A percentile compares a stretch with the other conserved stretches of the same genome.
Conservation (phyloP, 495 filamentous ascomycete genomes). For the Penicillium roqueforti region DNA sequence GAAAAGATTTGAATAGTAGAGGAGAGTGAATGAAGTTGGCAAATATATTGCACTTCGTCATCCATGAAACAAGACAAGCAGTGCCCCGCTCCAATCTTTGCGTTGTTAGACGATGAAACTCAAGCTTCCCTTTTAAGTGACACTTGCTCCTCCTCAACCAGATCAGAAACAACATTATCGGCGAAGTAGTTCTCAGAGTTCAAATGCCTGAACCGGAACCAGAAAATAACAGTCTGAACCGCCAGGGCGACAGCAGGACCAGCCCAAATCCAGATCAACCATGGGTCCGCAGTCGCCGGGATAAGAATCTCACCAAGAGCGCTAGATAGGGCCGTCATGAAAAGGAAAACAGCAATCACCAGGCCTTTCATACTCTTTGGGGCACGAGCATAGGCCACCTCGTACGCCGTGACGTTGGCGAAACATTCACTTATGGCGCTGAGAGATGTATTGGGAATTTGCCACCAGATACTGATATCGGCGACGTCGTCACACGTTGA, state of each 20-base stretch:
- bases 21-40: too few species aligned
- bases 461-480: slow-evolving; percentile 52
- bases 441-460: slow-evolving; percentile 48
- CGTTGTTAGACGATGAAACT: too few species aligned
- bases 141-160: too few species aligned
- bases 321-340: slow-evolving; percentile 48
- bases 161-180: too few species aligned
- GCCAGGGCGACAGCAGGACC: slow-evolving; percentile 46
- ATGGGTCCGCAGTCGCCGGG: slow-evolving; percentile 58
- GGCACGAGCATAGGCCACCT: slow-evolving; percentile 68
- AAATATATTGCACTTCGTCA: too few species aligned
- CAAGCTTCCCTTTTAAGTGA: too few species aligned
- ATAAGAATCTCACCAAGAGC: slow-evolving; percentile 54
- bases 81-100: too few species aligned
- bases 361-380: slow-evolving; percentile 65
- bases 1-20: too few species aligned
- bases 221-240: slow-evolving; percentile 48
- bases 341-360: slow-evolving; percentile 60
- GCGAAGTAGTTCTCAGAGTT: too few species aligned
- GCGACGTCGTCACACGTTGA: slow-evolving; percentile 43
- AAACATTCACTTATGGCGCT: slow-evolving; percentile 67
- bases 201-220: slow-evolving; percentile 34
- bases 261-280: slow-evolving; percentile 53
- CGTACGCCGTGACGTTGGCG: slow-evolving; percentile 64
- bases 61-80: too few species aligned